Base-by-base conservation (phyloP, 495 filamentous ascomycete species). In the Recurvomyces mirabilis region DNA sequence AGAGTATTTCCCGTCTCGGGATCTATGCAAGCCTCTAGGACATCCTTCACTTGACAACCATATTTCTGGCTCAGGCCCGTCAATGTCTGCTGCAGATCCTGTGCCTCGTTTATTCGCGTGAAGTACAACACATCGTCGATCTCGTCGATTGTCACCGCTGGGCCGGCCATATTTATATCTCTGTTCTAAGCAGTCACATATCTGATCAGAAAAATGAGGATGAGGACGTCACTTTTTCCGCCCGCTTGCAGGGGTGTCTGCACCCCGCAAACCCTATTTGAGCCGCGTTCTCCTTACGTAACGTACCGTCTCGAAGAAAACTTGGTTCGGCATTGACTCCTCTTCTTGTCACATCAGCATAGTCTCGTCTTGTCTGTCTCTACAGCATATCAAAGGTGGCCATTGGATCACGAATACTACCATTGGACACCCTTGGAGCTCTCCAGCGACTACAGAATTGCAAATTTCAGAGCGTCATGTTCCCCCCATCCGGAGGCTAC, bases 101-200 rank as follows among this genome's bases (percentile, higher is more conserved):
- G 64, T 41, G 78, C 67, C 25, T 93, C 86, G 54, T 83, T 82
- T 0, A 69, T 69, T 22, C 88, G 84, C 13, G 87, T 77, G 39
- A 79, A 71, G 66, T 91, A 94, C 49, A 94, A 72, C 50, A 94
- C 76, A 57, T 94, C 89, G 58, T 89, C 85, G 46, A 87, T 80
- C 56, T 83, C 72, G 33, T 94, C 88, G 57, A 77, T 73, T 19
- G 72, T 74, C 44, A 88, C 65, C 33, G 65, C 17, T 22, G 52
- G 52, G n/a, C n/a, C n/a, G n/a, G n/a, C n/a, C n/a, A n/a, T n/a
- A n/a, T n/a, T n/a, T n/a, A n/a, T n/a, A n/a, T n/a, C n/a, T n/a
- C n/a, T n/a, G n/a, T n/a, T n/a, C n/a, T n/a, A n/a, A n/a, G n/a
- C n/a, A n/a, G n/a, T n/a, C n/a, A n/a, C n/a, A n/a, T n/a, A n/a